Evolutionary conservation across 257 asterid species (phyloP).

Genomic region (Linderniella brevidens): DNA sequence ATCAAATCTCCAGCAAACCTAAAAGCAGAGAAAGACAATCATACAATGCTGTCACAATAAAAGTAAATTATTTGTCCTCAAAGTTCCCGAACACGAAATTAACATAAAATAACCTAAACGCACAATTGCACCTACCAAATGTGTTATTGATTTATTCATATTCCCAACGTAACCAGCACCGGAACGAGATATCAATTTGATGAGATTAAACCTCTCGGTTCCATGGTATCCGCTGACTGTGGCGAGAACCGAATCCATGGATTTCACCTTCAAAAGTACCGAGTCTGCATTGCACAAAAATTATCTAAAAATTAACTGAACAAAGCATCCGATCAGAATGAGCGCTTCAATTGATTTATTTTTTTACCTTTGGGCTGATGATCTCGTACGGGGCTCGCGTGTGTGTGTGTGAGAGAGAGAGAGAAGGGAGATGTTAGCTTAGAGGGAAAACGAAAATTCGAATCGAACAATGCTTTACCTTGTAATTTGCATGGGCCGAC

Average conservation of each 20-base stretch:
- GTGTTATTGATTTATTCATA: slow-evolving; percentile 29
- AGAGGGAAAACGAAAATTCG: too few relatives aligned
- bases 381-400: too few relatives aligned
- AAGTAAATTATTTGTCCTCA: not conserved
- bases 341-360: too few relatives aligned
- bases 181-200: slow-evolving; percentile 23
- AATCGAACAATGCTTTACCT: too few relatives aligned
- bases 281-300: slow-evolving; percentile 8
- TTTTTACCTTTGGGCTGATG: too few relatives aligned
- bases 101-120: not conserved
- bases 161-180: slow-evolving; percentile 40
- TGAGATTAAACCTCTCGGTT: slow-evolving; percentile 27
- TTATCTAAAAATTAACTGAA: too few relatives aligned
- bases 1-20: slow-evolving; percentile 40
- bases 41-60: not conserved
- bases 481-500: too few relatives aligned
- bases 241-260: slow-evolving; percentile 57
- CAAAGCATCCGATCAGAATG: too few relatives aligned
- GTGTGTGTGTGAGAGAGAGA: too few relatives aligned
- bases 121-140: slow-evolving; percentile 22
- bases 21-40: slow-evolving; percentile 3
- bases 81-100: not conserved
- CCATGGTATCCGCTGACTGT: slow-evolving; percentile 38
- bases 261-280: slow-evolving; percentile 16
- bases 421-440: too few relatives aligned